Conservation (phyloP, 1,284 basidiomycete genomes). For the Puccinia horiana region DNA sequence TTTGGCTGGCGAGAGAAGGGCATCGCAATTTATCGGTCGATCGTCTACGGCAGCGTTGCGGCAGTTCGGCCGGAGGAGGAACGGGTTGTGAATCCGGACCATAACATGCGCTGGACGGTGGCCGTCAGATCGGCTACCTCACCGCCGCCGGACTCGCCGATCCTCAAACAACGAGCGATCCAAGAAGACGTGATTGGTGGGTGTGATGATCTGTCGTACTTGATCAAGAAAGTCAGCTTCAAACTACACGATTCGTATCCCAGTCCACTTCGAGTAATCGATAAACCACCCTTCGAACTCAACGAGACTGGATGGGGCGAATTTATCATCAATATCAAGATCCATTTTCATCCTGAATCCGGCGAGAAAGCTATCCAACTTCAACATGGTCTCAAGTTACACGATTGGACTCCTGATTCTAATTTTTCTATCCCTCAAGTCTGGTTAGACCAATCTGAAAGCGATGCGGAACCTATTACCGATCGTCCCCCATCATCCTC, state of each 20-base stretch:
- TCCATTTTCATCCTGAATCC: constrained; percentile 87
- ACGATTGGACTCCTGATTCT: constrained; percentile 72
- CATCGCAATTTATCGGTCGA: constrained; percentile 80
- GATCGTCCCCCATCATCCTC: constrained; percentile 4
- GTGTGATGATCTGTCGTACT: constrained; percentile 80
- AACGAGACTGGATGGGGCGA: constrained; percentile 99
- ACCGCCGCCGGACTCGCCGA: constrained; percentile 59
- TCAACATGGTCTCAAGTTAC: constrained; percentile 91
- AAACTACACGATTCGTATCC: constrained; percentile 96
- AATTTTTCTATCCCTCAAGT: constrained; percentile 59
- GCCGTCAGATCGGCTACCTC: constrained; percentile 71
- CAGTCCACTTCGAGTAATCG: constrained; percentile 82
- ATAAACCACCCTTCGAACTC: constrained; percentile 89
- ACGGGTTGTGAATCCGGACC: constrained; percentile 68
- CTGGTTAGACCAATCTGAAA: constrained; percentile 58
- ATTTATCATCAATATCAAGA: constrained; percentile 91
- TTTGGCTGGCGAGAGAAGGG: constrained; percentile 77
- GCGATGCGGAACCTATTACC: not conserved
- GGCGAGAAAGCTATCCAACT: constrained; percentile 85
- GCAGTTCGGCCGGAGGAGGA: constrained; percentile 77
- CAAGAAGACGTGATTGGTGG: constrained; percentile 64
- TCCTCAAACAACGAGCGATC: constrained; percentile 59
- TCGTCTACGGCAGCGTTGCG: constrained; percentile 96
- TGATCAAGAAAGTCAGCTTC: constrained; percentile 92
- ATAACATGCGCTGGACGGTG: constrained; percentile 96